Evolutionary conservation across 164 flowering plant genomes (phyloP), one percentile per base, ranked within the genome.

Genomic region (Santalum album): DNA sequence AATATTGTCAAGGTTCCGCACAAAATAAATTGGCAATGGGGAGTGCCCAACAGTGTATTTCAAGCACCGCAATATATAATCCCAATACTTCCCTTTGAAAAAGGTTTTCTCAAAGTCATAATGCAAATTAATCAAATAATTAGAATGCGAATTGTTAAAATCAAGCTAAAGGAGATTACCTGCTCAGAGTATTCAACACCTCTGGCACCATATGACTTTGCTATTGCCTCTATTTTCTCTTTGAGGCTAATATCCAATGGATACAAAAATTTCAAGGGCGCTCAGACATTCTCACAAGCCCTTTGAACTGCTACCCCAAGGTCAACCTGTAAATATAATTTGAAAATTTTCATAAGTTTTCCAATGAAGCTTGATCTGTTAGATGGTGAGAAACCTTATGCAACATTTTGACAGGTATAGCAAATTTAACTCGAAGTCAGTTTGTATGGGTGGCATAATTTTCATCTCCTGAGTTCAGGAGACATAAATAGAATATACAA

Each of bases 201-300:
- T 60, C 76, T 67, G 26, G 99, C 99, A 60, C 99, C 99, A 71
- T 92, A 92, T n/a, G 97, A 89, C 60, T 53, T 78, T 36, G 99
- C 99, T 57, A 89, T 89, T 53, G 95, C 96, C 67, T 80, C 95
- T 47, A 92, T 92, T 71, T 92, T 92, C 69, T 89, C 96, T 69
- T 89, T 87, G 69, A 92, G 89, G 53, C 91, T 70, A 22, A 66
- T 58, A 43, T 92, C 99, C 69, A 89, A 58, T 43, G 97, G 86
- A 74, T 92, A 92, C 58, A 89, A 64, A 66, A 87, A 92, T 60
- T 66, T 82, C 61, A 92, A 53, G 29, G 87, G 80, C 57, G 73
- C 75, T 50, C 82, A 65, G 45, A 78, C 87, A 72, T 72, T 87
- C 72, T 92, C 91, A 60, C 99, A 89, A 19, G 99, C 99, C 58